Evolutionary conservation across 257 asterid species (phyloP).

Genomic region (Apocynum venetum): DNA sequence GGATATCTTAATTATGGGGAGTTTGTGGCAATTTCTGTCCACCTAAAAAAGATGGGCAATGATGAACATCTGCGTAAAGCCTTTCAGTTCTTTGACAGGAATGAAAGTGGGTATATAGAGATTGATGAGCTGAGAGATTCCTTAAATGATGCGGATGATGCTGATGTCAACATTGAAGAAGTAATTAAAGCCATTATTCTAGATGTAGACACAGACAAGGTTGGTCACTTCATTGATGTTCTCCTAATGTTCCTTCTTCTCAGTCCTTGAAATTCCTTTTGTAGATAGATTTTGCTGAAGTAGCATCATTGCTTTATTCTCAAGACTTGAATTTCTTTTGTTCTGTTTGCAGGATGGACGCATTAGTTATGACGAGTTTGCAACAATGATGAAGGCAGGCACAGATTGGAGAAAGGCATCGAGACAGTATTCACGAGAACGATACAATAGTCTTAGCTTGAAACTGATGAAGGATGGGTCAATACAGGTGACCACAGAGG

Average conservation of each 20-base stretch:
- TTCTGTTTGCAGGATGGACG: constrained; percentile 39
- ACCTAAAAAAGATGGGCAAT: constrained; percentile 61
- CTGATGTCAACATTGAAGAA: constrained; percentile 58
- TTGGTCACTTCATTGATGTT: constrained; percentile 16
- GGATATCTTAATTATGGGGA: constrained; percentile 76
- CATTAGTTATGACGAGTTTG: constrained; percentile 46
- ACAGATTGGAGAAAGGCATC: constrained; percentile 62
- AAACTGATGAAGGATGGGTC: constrained; percentile 44
- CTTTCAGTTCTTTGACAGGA: constrained; percentile 67
- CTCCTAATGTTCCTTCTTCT: background rate
- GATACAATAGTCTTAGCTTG: constrained; percentile 48
- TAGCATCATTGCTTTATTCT: background rate
- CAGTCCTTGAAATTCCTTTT: background rate
- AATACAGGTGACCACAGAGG: constrained; percentile 26
- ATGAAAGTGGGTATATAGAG: constrained; percentile 70
- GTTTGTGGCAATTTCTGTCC: constrained; percentile 85
- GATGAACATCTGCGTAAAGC: constrained; percentile 77
- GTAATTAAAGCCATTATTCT: constrained; percentile 72
- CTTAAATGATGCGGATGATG: constrained; percentile 64
- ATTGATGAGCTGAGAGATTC: constrained; percentile 75
- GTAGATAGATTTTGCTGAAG: no score
- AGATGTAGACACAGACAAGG: constrained; percentile 93
- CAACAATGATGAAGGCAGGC: constrained; percentile 50
- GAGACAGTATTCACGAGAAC: constrained; percentile 51
- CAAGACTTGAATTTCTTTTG: constrained; percentile 9